Percentiles rank a stretch among this genome's conserved stretches.
Conservation (phyloP, 306 rosid species). For the Cicer judaicum region DNA sequence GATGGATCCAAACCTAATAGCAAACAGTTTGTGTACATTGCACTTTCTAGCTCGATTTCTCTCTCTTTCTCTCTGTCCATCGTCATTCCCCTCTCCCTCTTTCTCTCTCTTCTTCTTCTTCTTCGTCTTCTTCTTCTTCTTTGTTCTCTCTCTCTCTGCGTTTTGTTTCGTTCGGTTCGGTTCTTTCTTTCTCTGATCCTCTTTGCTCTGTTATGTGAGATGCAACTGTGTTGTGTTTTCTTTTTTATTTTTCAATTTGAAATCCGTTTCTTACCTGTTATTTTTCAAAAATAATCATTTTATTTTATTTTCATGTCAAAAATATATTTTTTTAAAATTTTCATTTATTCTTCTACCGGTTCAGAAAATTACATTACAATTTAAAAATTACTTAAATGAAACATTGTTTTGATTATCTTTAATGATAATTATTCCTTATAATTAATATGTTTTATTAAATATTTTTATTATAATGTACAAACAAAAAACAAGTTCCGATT, state of each 20-base stretch:
- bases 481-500: no score
- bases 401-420: no score
- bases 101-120: background rate
- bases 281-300: no score
- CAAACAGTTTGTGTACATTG: slow-evolving; percentile 99
- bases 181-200: slow-evolving; percentile 45
- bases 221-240: slow-evolving; percentile 14
- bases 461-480: no score
- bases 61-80: slow-evolving; percentile 99
- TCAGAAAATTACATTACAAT: no score
- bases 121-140: slow-evolving; percentile 16
- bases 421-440: no score
- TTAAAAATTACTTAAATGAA: no score
- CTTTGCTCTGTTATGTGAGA: background rate
- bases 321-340: background rate
- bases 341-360: background rate
- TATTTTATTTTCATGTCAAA: no score
- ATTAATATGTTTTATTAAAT: no score
- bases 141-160: slow-evolving; percentile 11
- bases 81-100: slow-evolving; percentile 66
- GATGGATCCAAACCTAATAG: slow-evolving; percentile 96
- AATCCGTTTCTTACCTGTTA: no score
- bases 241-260: background rate
- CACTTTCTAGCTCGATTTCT: slow-evolving; percentile 97
- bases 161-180: slow-evolving; percentile 25